Percentiles rank a stretch among this genome's conserved stretches.
Evolutionary conservation across 2,329 filamentous ascomycete species (phyloP).

Genomic region (Fusarium hainanense): DNA sequence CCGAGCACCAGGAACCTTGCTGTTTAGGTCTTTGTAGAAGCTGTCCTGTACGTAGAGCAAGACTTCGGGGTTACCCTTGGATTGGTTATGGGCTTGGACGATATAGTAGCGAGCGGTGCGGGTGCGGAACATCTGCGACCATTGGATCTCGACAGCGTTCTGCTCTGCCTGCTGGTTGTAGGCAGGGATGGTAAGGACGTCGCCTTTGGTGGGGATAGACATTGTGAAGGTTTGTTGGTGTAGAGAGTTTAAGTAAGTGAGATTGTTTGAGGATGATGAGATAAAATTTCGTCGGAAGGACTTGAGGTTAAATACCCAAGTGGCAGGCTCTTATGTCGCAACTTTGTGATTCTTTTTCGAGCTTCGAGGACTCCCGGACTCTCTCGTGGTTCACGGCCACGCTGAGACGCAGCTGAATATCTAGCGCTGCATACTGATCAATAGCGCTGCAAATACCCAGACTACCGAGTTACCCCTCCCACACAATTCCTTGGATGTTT

Average conservation of each 20-base stretch:
- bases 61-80: constrained; percentile 17
- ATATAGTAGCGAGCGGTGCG: constrained; percentile 29
- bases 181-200: constrained; percentile 20
- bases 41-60: constrained; percentile 30
- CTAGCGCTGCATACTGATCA: neutral
- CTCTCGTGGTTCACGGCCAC: no score
- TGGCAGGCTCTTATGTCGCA: no score
- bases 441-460: neutral
- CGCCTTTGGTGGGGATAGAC: constrained; percentile 14
- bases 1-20: constrained; percentile 6
- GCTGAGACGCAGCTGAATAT: neutral
- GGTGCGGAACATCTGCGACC: constrained; percentile 32
- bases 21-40: constrained; percentile 21
- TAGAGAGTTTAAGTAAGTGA: no score
- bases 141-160: constrained; percentile 19
- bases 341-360: no score
- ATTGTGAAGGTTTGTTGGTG: no score
- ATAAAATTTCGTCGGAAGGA: no score
- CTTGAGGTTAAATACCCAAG: no score
- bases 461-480: neutral
- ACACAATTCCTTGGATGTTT: fast-evolving
- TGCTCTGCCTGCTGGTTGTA: constrained; percentile 22
- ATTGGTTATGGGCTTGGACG: constrained; percentile 25
- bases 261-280: no score
- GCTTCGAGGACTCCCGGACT: no score